These are phyloP conservation scores for Arabis hirsuta DNA, from an alignment of 345 rosid species.

Conservation along the genomic window DNA sequence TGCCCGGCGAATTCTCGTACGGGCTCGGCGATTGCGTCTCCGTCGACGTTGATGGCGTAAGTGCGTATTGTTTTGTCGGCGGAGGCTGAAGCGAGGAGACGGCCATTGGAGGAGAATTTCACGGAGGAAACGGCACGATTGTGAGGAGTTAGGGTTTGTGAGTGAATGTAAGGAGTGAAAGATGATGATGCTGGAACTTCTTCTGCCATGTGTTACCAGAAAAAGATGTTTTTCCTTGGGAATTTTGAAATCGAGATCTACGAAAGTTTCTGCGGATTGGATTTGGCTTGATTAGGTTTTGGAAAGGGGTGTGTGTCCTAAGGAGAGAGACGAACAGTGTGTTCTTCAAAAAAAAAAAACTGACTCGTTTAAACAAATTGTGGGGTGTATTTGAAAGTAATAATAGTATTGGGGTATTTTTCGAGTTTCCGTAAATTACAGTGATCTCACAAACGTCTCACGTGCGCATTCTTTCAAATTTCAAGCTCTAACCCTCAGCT, in stretches of 20 bases:
- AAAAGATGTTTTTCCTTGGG: neutral
- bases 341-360: neutral
- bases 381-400: neutral
- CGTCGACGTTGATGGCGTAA: conserved; percentile 58
- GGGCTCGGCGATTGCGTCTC: conserved; percentile 46
- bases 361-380: neutral
- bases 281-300: conserved; percentile 33
- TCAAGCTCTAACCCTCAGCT: no score
- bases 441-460: conserved; percentile 7
- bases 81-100: conserved; percentile 81
- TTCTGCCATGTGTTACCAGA: conserved; percentile 24
- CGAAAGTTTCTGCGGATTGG: conserved; percentile 2
- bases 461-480: neutral
- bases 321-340: conserved; percentile 12
- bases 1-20: conserved; percentile 71
- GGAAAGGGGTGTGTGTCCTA: neutral
- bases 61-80: conserved; percentile 81
- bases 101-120: conserved; percentile 92
- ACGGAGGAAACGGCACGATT: conserved; percentile 70
- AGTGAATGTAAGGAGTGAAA: conserved; percentile 67
- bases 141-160: conserved; percentile 83
- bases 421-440: neutral
- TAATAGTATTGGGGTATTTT: conserved; percentile 15
- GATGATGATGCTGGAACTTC: conserved; percentile 40
- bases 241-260: neutral